These are phyloP conservation scores for Podospora comata DNA, from an alignment of 495 filamentous ascomycete genomes.

Conservation along the genomic window DNA sequence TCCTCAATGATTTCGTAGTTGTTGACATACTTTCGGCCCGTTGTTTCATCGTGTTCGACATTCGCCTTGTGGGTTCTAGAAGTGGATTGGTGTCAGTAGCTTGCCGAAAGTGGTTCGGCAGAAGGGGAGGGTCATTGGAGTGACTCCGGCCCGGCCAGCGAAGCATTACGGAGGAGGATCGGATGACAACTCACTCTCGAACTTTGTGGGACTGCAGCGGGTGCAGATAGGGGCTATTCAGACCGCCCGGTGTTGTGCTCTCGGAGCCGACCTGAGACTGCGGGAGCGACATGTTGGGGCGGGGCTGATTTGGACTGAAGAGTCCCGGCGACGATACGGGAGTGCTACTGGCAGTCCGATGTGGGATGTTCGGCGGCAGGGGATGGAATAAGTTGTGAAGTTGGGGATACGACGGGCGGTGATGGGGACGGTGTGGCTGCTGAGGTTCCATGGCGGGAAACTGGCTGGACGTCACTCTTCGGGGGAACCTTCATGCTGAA, in stretches of 20 bases:
- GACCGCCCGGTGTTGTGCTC: conserved; percentile 45
- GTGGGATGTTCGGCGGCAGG: conserved; percentile 29
- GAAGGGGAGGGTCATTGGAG: background rate
- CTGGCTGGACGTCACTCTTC: conserved; percentile 20
- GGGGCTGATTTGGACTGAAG: conserved; percentile 53
- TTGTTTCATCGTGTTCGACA: conserved; percentile 79
- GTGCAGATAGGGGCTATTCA: conserved; percentile 59
- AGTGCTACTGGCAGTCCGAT: conserved; percentile 60
- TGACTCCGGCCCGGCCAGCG: background rate
- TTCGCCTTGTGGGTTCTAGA: conserved; percentile 78
- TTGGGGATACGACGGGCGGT: conserved; percentile 38
- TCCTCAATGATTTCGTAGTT: conserved; percentile 96
- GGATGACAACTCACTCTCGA: conserved; percentile 48
- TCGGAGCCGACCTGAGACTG: conserved; percentile 39
- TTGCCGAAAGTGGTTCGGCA: background rate
- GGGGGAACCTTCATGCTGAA: conserved; percentile 34
- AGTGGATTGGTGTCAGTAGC: conserved; percentile 2
- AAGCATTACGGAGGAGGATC: background rate
- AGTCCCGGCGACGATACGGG: conserved; percentile 66
- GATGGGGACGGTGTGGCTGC: conserved; percentile 29
- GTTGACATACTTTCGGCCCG: conserved; percentile 93
- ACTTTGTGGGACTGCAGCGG: conserved; percentile 61
- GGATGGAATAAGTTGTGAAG: conserved; percentile 38
- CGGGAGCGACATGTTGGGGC: conserved; percentile 36
- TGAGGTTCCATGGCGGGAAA: conserved; percentile 35